These are phyloP conservation scores for Clavaria fumosa DNA, from an alignment of 768 basidiomycete species.

Conservation along the genomic window DNA sequence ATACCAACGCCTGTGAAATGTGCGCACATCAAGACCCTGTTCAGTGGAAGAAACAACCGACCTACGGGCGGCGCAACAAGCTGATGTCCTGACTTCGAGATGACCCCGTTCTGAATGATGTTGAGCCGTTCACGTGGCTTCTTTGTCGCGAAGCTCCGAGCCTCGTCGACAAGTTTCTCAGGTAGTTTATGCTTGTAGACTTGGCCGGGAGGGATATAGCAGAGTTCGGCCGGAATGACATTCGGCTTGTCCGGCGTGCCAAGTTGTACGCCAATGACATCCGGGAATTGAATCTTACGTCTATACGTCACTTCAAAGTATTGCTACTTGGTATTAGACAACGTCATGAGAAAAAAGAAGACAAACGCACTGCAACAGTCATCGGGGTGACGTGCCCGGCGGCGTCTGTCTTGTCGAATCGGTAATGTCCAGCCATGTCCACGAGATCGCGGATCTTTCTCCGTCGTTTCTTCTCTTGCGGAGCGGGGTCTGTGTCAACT, in stretches of 20 bases:
- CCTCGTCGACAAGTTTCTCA: constrained; percentile 17
- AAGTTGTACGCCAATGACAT: constrained; percentile 24
- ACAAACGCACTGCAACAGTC: constrained; percentile 24
- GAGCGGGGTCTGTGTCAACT: constrained; percentile 14
- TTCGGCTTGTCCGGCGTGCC: constrained; percentile 14
- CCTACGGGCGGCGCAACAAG: too few relatives aligned
- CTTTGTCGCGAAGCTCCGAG: constrained; percentile 32
- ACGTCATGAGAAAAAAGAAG: neutral
- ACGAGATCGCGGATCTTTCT: constrained; percentile 26
- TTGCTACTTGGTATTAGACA: constrained; percentile 25
- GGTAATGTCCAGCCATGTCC: constrained; percentile 21
- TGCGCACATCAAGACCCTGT: too few relatives aligned
- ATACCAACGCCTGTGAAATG: constrained; percentile 7
- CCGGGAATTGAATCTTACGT: constrained; percentile 19
- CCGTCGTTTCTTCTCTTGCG: constrained; percentile 10
- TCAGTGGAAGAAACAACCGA: too few relatives aligned
- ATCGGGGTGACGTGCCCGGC: too few relatives aligned
- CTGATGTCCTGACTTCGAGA: neutral
- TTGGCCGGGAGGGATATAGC: constrained; percentile 30
- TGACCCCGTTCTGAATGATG: constrained; percentile 21
- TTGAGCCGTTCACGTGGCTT: constrained; percentile 27
- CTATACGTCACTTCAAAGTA: constrained; percentile 25
- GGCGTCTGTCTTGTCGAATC: constrained; percentile 24
- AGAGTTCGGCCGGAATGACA: constrained; percentile 37
- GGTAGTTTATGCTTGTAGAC: constrained; percentile 31